Base-by-base conservation (phyloP, 768 basidiomycete genomes). In the Lentinula edodes region DNA sequence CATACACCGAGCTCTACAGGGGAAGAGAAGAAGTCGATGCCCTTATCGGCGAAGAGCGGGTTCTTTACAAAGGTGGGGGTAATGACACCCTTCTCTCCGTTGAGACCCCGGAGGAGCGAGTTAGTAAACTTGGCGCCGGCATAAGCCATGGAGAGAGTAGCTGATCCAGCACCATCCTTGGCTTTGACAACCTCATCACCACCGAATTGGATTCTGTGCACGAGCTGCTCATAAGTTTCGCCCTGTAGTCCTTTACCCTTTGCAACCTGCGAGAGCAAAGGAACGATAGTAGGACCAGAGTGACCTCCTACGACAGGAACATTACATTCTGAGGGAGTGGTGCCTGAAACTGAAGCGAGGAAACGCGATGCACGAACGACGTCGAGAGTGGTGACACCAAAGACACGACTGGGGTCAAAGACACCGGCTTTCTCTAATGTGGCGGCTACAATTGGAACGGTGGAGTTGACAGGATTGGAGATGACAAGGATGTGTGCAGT, bases 161-260 rank as follows among this genome's bases (percentile, higher is more conserved):
- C 95, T 58, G 91, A 93, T 63, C 96, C 96, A 61, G 91, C 90
- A 69, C 89, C 90, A 66, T 95, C 95, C 83, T 98, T 98, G 55
- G 95, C 95, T 82, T 97, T 89, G 71, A 98, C 96, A 65, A 98
- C 95, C 77, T 98, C 95, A 69, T 99, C 96, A 76, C 96, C 96
- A 72, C 96, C 96, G 67, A 85, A 98, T 74, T 99, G 96, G 72
- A 98, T 98, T 61, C 96, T 86, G 79, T 96, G 77, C 60, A 99
- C 89, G 64, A 98, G 82, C 71, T 86, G 85, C 34, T 84, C 80
- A 70, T 89, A 90, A 39, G 73, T 79, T 73, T 93, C 91, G 63
- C 91, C 90, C 52, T 80, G 76, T 71, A 98, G 76, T n/a, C 69
- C 73, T 75, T 89, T 87, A 65, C 91, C 93, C 65, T 84, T 72